These are phyloP conservation scores for Echria macrotheca DNA, from an alignment of 495 filamentous ascomycete genomes.

Conservation along the genomic window DNA sequence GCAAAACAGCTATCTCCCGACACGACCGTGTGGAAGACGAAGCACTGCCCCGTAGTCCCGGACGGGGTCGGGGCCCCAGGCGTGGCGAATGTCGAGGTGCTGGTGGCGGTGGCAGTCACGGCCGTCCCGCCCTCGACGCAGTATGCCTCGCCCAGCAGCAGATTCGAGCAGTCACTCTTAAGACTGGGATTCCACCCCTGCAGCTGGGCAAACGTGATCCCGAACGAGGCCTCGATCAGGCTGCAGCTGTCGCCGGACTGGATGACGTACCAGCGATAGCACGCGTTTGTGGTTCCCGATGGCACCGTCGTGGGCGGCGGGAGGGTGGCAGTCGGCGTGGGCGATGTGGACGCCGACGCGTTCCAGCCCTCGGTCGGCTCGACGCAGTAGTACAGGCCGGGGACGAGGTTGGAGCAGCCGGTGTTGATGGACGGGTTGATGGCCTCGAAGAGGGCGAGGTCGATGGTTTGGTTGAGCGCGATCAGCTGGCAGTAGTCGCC, in stretches of 20 bases:
- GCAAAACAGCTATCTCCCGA: constrained; percentile 38
- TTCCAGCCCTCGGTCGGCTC: neutral
- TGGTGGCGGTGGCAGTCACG: neutral
- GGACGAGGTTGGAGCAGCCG: neutral
- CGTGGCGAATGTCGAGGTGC: no score
- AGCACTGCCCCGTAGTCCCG: neutral
- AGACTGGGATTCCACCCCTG: neutral
- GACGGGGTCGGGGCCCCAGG: neutral
- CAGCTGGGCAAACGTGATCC: neutral
- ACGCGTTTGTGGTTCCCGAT: neutral
- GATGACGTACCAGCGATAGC: neutral
- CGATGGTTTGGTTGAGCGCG: neutral
- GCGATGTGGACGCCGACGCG: neutral
- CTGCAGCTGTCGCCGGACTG: neutral
- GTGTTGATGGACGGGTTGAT: neutral
- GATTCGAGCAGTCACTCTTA: neutral
- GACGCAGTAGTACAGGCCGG: neutral
- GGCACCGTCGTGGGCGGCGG: neutral
- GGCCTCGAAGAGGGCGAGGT: neutral
- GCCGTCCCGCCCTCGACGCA: neutral
- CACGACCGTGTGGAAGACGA: constrained; percentile 31
- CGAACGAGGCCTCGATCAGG: neutral
- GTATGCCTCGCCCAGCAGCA: neutral
- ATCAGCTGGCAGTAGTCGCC: neutral
- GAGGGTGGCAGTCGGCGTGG: no score